Conservation (phyloP, 2,329 filamentous ascomycete genomes). For the Penicillium sp. region DNA sequence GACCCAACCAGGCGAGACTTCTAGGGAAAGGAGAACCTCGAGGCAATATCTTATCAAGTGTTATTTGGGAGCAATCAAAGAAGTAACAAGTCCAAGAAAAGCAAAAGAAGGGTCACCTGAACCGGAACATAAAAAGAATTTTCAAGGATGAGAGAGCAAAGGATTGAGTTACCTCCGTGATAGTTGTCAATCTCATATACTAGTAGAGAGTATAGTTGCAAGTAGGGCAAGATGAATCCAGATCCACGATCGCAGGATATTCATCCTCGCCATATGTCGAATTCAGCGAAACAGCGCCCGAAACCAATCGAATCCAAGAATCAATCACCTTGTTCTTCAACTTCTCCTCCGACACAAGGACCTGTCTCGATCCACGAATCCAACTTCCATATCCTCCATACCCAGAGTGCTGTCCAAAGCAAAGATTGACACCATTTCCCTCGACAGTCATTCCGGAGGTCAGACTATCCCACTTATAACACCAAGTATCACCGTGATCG, state of each 20-base stretch:
- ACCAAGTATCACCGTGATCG: conserved; percentile 63
- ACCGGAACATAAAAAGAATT: too few relatives aligned
- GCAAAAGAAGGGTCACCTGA: too few relatives aligned
- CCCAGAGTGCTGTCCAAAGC: conserved; percentile 65
- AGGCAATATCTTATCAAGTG: too few relatives aligned
- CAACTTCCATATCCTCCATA: conserved; percentile 69
- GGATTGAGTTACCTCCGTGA: too few relatives aligned
- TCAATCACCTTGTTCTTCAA: conserved; percentile 48
- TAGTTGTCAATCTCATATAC: too few relatives aligned
- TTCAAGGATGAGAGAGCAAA: too few relatives aligned
- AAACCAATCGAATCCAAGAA: conserved; percentile 60
- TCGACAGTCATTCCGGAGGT: conserved; percentile 31
- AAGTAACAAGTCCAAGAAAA: too few relatives aligned
- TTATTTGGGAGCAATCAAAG: too few relatives aligned
- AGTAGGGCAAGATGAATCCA: neutral
- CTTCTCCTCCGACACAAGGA: conserved; percentile 49
- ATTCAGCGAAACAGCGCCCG: conserved; percentile 57
- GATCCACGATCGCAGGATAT: conserved; percentile 1
- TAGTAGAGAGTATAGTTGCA: neutral
- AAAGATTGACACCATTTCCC: conserved; percentile 50
- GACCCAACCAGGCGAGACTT: too few relatives aligned
- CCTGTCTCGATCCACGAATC: conserved; percentile 61
- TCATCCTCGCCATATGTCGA: conserved; percentile 57
- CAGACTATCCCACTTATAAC: conserved; percentile 41
- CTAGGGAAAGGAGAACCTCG: too few relatives aligned